Conservation (phyloP, 208 protist species). For the Wallacemonas sp. region DNA sequence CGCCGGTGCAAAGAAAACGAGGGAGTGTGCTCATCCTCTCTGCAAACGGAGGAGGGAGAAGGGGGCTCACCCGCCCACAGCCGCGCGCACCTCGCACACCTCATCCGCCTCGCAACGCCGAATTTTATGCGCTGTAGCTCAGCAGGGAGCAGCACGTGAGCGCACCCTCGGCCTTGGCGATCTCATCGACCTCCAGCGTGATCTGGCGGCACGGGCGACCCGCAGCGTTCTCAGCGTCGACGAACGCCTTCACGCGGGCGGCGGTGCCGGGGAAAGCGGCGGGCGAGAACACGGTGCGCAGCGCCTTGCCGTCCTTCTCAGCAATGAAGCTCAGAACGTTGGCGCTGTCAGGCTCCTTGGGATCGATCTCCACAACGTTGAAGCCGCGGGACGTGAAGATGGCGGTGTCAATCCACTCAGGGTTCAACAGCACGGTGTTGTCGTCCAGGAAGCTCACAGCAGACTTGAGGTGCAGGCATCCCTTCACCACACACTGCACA, state of each 20-base stretch:
- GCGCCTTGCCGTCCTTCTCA: constrained; percentile 15
- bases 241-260: constrained; percentile 25
- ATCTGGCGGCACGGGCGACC: constrained; percentile 33
- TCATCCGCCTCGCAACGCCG: neutral
- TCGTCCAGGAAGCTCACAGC: constrained; percentile 31
- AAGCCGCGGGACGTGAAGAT: constrained; percentile 48
- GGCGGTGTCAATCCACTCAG: constrained; percentile 24
- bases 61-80: neutral
- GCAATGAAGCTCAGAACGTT: constrained; percentile 34
- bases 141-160: constrained; percentile 56
- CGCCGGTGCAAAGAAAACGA: neutral
- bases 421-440: constrained; percentile 36
- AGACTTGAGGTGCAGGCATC: constrained; percentile 48
- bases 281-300: constrained; percentile 27
- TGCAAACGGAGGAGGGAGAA: neutral
- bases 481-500: constrained; percentile 27
- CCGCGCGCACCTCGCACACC: neutral
- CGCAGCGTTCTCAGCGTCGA: constrained; percentile 20
- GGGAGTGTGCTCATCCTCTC: neutral
- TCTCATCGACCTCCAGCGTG: constrained; percentile 37
- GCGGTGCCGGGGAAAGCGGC: constrained; percentile 28
- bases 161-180: constrained; percentile 56
- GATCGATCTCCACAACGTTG: constrained; percentile 29
- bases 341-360: constrained; percentile 27
- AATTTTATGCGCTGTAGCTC: constrained; percentile 28